A percentile compares a stretch with the other conserved stretches of the same genome.
Conservation (phyloP, 2,329 filamentous ascomycete species). For the Beauveria scarabaeidicola region DNA sequence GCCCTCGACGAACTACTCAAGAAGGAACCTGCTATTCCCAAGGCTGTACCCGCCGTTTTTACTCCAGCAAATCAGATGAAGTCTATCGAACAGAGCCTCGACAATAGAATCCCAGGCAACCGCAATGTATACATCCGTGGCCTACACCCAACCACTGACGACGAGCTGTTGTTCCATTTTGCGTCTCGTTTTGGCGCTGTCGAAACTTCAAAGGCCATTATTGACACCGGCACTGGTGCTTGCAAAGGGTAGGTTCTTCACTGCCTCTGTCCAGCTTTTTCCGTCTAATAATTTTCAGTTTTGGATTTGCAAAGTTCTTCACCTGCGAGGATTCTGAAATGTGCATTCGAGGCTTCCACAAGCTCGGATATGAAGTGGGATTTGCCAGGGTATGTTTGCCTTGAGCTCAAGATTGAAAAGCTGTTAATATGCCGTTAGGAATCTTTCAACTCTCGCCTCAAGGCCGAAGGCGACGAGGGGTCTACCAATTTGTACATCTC, state of each 20-base stretch:
- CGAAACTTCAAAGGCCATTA: constrained; percentile 96
- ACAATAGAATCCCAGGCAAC: constrained; percentile 85
- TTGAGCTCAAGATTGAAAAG: not conserved
- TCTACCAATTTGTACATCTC: constrained; percentile 98
- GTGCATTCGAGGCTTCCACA: constrained; percentile 92
- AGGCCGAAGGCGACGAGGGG: constrained; percentile 80
- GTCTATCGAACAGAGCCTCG: constrained; percentile 85
- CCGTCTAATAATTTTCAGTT: constrained; percentile 44
- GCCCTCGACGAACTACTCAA: constrained; percentile 57
- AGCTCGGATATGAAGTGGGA: constrained; percentile 91
- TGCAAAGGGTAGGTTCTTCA: constrained; percentile 74
- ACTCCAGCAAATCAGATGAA: constrained; percentile 79
- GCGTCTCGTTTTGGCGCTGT: constrained; percentile 85
- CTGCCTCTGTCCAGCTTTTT: not conserved
- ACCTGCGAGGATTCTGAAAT: constrained; percentile 83
- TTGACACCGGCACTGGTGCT: constrained; percentile 83
- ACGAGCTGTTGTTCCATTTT: constrained; percentile 76
- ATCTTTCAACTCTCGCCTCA: constrained; percentile 96
- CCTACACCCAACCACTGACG: constrained; percentile 88
- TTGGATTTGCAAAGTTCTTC: constrained; percentile 94
- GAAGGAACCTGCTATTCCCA: constrained; percentile 75
- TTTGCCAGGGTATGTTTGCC: constrained; percentile 68
- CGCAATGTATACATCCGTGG: constrained; percentile 98
- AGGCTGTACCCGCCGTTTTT: constrained; percentile 82
- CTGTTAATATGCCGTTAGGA: constrained; percentile 48